Percentiles rank a stretch among this genome's conserved stretches.
Evolutionary conservation across 1,284 basidiomycete genomes (phyloP).

Genomic region (Mycena sp.): DNA sequence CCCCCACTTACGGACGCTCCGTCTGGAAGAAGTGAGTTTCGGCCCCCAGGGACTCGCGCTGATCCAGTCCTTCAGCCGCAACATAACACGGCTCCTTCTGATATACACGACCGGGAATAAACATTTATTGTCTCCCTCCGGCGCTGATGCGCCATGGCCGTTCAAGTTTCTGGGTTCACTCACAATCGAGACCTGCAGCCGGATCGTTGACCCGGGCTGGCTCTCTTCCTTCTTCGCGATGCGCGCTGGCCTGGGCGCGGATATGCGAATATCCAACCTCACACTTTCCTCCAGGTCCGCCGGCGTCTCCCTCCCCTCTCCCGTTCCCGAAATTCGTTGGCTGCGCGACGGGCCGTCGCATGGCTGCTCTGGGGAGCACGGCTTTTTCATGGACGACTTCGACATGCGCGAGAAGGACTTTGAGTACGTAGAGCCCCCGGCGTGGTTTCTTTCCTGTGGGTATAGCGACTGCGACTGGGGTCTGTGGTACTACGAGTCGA

Average conservation of each 20-base stretch:
- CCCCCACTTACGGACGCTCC: conserved; percentile 2
- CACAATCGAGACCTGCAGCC: background rate
- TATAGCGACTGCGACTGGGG: too few relatives aligned
- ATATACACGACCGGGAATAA: conserved; percentile 1
- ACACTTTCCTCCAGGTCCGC: background rate
- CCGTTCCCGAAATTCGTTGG: background rate
- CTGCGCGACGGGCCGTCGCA: background rate
- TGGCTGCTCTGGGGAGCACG: background rate
- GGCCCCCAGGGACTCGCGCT: background rate
- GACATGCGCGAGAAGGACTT: background rate
- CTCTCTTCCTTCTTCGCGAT: background rate
- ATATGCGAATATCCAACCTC: background rate
- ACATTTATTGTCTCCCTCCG: background rate
- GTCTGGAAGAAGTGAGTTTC: background rate
- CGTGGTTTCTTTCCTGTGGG: too few relatives aligned
- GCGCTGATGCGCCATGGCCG: background rate
- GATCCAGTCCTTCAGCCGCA: conserved; percentile 9
- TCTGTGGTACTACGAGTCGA: too few relatives aligned
- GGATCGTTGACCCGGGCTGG: background rate
- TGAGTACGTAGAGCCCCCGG: background rate
- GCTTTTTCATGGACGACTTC: background rate
- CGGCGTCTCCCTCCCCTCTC: background rate
- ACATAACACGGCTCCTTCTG: background rate
- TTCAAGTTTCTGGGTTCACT: background rate
- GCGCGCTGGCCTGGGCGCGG: background rate